A percentile compares a stretch with the other conserved stretches of the same genome.
Conservation (phyloP, 2,329 filamentous ascomycete genomes). For the Pestalotiopsis fici region DNA sequence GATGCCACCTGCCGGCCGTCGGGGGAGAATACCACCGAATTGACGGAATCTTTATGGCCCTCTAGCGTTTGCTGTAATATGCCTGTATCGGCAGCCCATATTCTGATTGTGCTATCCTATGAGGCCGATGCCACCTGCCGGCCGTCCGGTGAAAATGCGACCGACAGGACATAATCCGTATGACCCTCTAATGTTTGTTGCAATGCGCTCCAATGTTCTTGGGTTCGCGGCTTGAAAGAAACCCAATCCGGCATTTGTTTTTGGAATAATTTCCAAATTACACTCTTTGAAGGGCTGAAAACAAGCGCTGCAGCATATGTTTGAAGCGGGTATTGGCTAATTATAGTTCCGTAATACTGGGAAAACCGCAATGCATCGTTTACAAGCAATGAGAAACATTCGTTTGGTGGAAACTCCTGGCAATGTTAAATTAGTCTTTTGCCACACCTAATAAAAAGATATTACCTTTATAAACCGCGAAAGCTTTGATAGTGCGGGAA, state of each 20-base stretch:
- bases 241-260: conserved; percentile 19
- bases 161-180: too few relatives aligned
- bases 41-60: too few relatives aligned
- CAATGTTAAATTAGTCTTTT: background rate
- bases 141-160: too few relatives aligned
- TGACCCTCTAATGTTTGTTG: too few relatives aligned
- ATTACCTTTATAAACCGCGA: conserved; percentile 9
- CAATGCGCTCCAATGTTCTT: too few relatives aligned
- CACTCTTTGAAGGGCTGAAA: conserved; percentile 29
- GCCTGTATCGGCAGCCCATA: too few relatives aligned
- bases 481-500: conserved; percentile 22
- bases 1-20: too few relatives aligned
- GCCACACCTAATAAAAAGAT: background rate
- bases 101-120: too few relatives aligned
- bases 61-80: too few relatives aligned
- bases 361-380: conserved; percentile 32
- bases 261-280: conserved; percentile 17
- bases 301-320: conserved; percentile 31
- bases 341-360: conserved; percentile 11
- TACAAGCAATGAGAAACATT: conserved; percentile 9
- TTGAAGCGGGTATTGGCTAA: conserved; percentile 30
- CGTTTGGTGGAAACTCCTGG: background rate
- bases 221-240: conserved; percentile 4
- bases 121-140: too few relatives aligned
- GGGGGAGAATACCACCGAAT: too few relatives aligned